Conservation (phyloP, 73 alveolate genomes). For the Paramecium sonneborni region DNA sequence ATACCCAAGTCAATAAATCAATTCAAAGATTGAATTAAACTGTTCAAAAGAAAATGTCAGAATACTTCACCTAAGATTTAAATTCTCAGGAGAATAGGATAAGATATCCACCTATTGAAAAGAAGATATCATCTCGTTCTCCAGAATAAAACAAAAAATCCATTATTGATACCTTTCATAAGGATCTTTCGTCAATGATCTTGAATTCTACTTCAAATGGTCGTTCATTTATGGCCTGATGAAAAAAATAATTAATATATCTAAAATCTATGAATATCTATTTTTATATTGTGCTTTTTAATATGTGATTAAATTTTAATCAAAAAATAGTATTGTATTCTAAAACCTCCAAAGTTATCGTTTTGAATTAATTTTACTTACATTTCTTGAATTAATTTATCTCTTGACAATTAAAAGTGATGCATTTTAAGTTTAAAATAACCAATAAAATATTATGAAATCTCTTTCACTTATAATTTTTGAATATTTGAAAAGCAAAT, state of each 20-base stretch:
- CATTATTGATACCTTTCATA: background rate
- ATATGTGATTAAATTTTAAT: too few species aligned
- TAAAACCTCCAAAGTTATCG: background rate
- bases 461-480: background rate
- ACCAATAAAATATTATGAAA: background rate
- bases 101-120: background rate
- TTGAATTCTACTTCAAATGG: background rate
- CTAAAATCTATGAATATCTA: background rate
- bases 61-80: background rate
- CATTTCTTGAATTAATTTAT: background rate
- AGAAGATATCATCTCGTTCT: slow-evolving; percentile 18
- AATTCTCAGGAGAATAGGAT: background rate
- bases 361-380: background rate
- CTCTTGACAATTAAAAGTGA: background rate
- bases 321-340: too few species aligned
- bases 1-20: background rate
- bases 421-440: background rate
- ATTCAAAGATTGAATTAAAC: background rate
- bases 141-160: background rate
- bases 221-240: slow-evolving; percentile 19
- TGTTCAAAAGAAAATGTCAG: slow-evolving; percentile 9
- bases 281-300: too few species aligned
- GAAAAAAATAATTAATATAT: background rate
- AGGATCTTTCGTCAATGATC: background rate
- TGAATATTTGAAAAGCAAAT: slow-evolving; percentile 1